Conservation (phyloP, 352 stramenopile genomes). For the Globisporangium camurandrum region DNA sequence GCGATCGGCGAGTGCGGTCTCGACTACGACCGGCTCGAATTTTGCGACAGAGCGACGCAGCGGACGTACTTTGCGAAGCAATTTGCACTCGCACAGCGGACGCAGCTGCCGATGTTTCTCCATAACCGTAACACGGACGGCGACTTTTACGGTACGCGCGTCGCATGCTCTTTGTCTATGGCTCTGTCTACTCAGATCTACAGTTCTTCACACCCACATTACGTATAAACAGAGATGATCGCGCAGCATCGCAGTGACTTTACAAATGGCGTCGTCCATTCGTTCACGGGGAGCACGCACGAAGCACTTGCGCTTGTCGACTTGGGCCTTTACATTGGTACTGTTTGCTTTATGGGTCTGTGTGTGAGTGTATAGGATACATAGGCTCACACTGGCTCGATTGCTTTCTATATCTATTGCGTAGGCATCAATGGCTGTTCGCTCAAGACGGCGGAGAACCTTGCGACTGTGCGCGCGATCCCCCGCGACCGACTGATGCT, state of each 20-base stretch:
- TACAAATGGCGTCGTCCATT: constrained; percentile 92
- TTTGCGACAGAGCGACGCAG: constrained; percentile 89
- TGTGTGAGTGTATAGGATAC: no score
- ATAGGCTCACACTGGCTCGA: neutral
- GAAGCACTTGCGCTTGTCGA: constrained; percentile 89
- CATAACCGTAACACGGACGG: constrained; percentile 93
- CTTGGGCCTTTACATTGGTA: constrained; percentile 94
- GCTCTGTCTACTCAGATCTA: no score
- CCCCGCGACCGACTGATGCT: constrained; percentile 90
- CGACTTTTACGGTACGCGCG: constrained; percentile 84
- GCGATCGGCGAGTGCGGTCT: constrained; percentile 96
- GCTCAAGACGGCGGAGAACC: constrained; percentile 92
- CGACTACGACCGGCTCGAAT: constrained; percentile 96
- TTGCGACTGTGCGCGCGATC: constrained; percentile 89
- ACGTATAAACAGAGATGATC: constrained; percentile 47
- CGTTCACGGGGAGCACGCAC: constrained; percentile 91
- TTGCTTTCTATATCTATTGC: no score
- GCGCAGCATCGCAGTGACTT: constrained; percentile 57
- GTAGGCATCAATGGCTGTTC: constrained; percentile 94
- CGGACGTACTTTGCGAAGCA: constrained; percentile 91
- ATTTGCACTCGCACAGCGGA: constrained; percentile 82
- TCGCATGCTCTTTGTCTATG: no score
- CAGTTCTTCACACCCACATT: neutral
- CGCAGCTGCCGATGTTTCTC: constrained; percentile 92
- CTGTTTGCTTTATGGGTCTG: neutral